Evolutionary conservation across 768 basidiomycete genomes (phyloP).

Genomic region (Collybia sordida): DNA sequence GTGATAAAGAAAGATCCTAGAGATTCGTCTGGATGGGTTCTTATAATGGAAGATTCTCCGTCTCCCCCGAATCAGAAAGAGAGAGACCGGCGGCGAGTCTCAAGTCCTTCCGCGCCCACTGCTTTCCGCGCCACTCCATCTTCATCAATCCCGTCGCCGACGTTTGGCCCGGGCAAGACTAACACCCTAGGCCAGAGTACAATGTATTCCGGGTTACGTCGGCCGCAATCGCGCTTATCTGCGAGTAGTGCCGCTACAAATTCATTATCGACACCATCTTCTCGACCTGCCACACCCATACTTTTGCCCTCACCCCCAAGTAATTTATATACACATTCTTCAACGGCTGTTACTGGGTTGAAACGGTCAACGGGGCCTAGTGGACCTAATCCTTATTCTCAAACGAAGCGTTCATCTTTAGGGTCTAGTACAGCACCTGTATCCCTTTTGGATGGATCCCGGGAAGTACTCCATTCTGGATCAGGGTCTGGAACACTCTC

Average conservation of each 20-base stretch:
- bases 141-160: constrained; percentile 46
- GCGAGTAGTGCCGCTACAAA: constrained; percentile 53
- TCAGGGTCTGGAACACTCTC: constrained; percentile 25
- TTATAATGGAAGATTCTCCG: constrained; percentile 87
- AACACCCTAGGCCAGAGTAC: constrained; percentile 43
- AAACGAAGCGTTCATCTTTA: constrained; percentile 63
- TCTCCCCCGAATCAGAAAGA: constrained; percentile 60
- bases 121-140: constrained; percentile 49
- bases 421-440: constrained; percentile 40
- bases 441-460: constrained; percentile 30
- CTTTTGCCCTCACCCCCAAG: constrained; percentile 70
- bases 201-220: constrained; percentile 46
- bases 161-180: constrained; percentile 33
- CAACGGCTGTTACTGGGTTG: constrained; percentile 39
- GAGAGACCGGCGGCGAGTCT: constrained; percentile 56
- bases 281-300: constrained; percentile 75
- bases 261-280: constrained; percentile 64
- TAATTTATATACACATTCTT: constrained; percentile 42
- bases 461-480: constrained; percentile 31
- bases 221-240: constrained; percentile 76
- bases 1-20: constrained; percentile 46
- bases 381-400: constrained; percentile 36
- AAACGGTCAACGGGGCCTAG: constrained; percentile 63
- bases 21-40: constrained; percentile 81
- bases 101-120: constrained; percentile 61